Evolutionary conservation across 768 basidiomycete genomes (phyloP).

Genomic region (Wakefieldia striispora): DNA sequence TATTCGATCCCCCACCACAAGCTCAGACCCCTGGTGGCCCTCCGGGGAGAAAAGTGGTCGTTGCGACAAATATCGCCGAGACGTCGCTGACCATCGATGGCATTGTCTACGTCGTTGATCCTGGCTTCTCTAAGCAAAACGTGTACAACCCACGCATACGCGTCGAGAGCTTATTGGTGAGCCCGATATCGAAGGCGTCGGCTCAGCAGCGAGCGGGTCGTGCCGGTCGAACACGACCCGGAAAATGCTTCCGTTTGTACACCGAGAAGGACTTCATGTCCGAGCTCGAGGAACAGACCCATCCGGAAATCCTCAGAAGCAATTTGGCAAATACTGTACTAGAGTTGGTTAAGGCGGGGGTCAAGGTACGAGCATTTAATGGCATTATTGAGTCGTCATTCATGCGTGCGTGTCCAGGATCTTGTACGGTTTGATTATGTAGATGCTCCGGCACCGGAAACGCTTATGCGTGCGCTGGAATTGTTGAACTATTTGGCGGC

Average conservation of each 20-base stretch:
- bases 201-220: conserved; percentile 96
- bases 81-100: conserved; percentile 98
- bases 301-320: conserved; percentile 92
- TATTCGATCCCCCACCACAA: conserved; percentile 86
- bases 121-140: conserved; percentile 97
- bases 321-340: conserved; percentile 93
- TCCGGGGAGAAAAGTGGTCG: conserved; percentile 88
- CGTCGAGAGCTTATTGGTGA: conserved; percentile 90
- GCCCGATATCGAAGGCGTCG: conserved; percentile 94
- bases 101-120: conserved; percentile 99
- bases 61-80: conserved; percentile 97
- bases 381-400: not conserved
- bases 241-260: conserved; percentile 96
- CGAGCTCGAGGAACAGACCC: conserved; percentile 95
- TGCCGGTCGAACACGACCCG: conserved; percentile 92
- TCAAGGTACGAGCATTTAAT: conserved; percentile 52
- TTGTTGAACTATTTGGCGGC: conserved; percentile 90
- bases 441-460: conserved; percentile 93
- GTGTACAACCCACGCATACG: conserved; percentile 97
- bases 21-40: conserved; percentile 63
- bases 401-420: conserved; percentile 42
- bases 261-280: conserved; percentile 97
- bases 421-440: conserved; percentile 86
- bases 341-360: conserved; percentile 90
- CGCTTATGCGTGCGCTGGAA: conserved; percentile 95